Conservation (phyloP, 2,329 filamentous ascomycete species). For the Fusarium tricinctum region DNA sequence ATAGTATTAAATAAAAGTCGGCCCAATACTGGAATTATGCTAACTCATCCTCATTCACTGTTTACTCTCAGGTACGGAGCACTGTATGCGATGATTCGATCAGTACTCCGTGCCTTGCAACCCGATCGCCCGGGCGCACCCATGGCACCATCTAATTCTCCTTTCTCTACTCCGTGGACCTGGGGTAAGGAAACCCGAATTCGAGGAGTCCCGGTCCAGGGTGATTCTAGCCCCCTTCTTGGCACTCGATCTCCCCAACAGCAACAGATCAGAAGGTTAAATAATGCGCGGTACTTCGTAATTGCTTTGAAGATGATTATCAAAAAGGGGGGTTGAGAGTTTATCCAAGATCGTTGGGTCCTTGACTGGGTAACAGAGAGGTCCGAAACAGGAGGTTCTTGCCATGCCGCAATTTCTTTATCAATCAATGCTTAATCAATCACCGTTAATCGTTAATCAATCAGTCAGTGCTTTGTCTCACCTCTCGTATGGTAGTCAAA, state of each 20-base stretch:
- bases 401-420: slow-evolving; percentile 33
- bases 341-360: not conserved
- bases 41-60: not conserved
- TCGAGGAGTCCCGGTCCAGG: slow-evolving; percentile 24
- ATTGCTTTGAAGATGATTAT: slow-evolving; percentile 27
- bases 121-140: not conserved
- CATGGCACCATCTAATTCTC: slow-evolving; percentile 14
- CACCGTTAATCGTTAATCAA: slow-evolving; percentile 21
- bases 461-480: slow-evolving; percentile 38
- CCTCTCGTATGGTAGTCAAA: slow-evolving; percentile 19
- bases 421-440: slow-evolving; percentile 45
- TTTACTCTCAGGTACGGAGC: not conserved
- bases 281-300: not conserved
- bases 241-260: slow-evolving; percentile 3
- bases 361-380: not conserved
- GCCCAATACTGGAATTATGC: not conserved
- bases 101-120: slow-evolving; percentile 1
- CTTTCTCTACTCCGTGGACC: slow-evolving; percentile 15
- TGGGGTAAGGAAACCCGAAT: slow-evolving; percentile 28
- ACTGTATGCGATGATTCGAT: slow-evolving; percentile 5
- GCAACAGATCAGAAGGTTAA: slow-evolving; percentile 7
- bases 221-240: slow-evolving; percentile 17
- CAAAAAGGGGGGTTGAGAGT: slow-evolving; percentile 16
- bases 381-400: slow-evolving; percentile 25
- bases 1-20: not conserved